Conservation (phyloP, 257 asterid genomes). For the Nicotiana undulata region DNA sequence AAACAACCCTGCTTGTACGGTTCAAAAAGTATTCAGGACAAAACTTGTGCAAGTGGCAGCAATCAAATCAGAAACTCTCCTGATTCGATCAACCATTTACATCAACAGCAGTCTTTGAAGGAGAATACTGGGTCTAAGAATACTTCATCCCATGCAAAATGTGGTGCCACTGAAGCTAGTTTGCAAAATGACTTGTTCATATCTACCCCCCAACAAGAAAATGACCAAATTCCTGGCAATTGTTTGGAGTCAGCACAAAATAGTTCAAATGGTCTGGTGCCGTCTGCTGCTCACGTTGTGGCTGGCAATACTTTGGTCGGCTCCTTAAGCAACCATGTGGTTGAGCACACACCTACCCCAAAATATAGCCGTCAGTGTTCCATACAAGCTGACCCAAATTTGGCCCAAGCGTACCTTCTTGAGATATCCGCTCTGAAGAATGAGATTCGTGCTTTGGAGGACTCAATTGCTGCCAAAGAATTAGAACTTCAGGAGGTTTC, state of each 20-base stretch:
- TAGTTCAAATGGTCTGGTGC: slow-evolving; percentile 18
- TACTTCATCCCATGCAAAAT: slow-evolving; percentile 18
- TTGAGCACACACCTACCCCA: slow-evolving; percentile 7
- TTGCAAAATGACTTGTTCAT: slow-evolving; percentile 21
- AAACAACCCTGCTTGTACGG: slow-evolving; percentile 22
- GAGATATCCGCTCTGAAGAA: slow-evolving; percentile 37
- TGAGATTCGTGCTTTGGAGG: slow-evolving; percentile 47
- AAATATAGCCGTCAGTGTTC: slow-evolving; percentile 13
- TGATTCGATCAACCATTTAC: slow-evolving; percentile 17
- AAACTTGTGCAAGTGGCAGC: slow-evolving; percentile 3
- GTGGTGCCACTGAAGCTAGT: slow-evolving; percentile 18
- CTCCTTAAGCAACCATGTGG: slow-evolving; percentile 16
- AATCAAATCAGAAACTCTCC: slow-evolving; percentile 13
- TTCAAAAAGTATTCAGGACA: slow-evolving; percentile 18
- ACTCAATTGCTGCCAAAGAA: slow-evolving; percentile 51
- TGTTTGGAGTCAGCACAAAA: slow-evolving; percentile 3
- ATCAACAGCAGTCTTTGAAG: slow-evolving; percentile 21
- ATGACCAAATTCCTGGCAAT: slow-evolving; percentile 24
- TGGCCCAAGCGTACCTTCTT: slow-evolving; percentile 31
- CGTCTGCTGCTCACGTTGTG: slow-evolving; percentile 20
- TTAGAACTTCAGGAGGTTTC: slow-evolving; percentile 51
- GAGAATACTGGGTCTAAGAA: slow-evolving; percentile 25
- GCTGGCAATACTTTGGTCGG: slow-evolving; percentile 23
- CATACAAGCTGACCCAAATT: slow-evolving; percentile 25
- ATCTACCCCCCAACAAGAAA: slow-evolving; percentile 19